Conservation (phyloP, 257 asterid genomes). For the Voacanga thouarsii region DNA sequence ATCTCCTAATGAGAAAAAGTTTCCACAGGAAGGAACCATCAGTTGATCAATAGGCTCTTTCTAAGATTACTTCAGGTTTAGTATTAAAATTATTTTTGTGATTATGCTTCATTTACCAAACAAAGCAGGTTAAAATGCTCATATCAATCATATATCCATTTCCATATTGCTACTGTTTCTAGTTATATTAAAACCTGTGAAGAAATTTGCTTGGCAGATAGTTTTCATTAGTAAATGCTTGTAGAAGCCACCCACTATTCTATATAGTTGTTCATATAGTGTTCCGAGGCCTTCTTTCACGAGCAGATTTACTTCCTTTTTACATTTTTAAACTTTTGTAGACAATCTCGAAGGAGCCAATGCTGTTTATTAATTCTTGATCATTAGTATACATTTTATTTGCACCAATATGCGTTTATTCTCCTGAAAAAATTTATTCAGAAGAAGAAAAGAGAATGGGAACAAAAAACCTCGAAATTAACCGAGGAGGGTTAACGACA, state of each 20-base stretch:
- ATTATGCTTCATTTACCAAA: constrained; percentile 4
- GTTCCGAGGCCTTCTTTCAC: neutral
- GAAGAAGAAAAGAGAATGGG: too few relatives aligned
- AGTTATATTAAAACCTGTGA: neutral
- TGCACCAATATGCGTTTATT: too few relatives aligned
- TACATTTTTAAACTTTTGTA: too few relatives aligned
- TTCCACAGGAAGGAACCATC: constrained; percentile 40
- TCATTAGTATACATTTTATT: neutral
- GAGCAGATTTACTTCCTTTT: neutral
- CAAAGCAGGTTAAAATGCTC: neutral
- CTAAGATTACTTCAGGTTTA: neutral
- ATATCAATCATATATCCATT: neutral
- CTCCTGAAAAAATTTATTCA: too few relatives aligned
- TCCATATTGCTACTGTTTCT: neutral
- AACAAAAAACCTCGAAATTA: too few relatives aligned
- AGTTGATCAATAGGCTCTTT: constrained; percentile 18
- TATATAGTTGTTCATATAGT: neutral
- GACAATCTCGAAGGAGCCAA: too few relatives aligned
- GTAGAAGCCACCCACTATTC: neutral
- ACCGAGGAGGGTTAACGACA: too few relatives aligned
- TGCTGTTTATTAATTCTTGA: neutral
- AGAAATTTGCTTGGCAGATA: neutral
- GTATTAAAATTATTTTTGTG: neutral
- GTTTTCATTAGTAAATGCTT: neutral
- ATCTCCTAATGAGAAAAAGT: constrained; percentile 48